These are phyloP conservation scores for Eucalyptus rudis DNA, from an alignment of 345 rosid species.

Conservation along the genomic window DNA sequence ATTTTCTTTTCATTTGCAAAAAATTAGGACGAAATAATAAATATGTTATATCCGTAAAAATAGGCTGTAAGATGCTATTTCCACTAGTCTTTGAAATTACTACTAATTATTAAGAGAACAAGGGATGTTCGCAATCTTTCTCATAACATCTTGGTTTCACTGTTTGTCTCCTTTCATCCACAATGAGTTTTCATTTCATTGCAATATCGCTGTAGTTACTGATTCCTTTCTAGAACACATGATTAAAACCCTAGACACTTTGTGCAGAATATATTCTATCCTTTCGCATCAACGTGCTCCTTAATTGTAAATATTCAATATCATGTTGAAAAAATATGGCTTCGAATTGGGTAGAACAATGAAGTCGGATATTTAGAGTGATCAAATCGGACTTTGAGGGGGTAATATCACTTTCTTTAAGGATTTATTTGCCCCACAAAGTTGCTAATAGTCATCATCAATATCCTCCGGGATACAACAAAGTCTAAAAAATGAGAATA, in stretches of 20 bases:
- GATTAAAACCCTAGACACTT: neutral
- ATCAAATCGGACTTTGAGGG: rapidly evolving
- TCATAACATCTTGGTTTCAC: neutral
- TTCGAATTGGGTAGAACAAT: too few species aligned
- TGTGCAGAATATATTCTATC: too few species aligned
- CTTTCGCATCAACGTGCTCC: neutral
- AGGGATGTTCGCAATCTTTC: neutral
- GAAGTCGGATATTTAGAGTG: too few species aligned
- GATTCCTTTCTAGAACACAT: neutral
- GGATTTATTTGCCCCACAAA: rapidly evolving
- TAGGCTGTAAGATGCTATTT: too few species aligned
- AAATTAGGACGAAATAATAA: neutral
- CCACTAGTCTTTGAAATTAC: neutral
- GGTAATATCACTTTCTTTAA: too few species aligned
- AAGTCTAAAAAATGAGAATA: too few species aligned
- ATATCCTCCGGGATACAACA: too few species aligned
- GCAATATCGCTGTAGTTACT: neutral
- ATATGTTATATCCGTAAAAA: too few species aligned
- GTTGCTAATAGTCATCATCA: rapidly evolving
- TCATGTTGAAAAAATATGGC: too few species aligned
- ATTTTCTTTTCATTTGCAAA: neutral
- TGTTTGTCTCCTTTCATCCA: neutral
- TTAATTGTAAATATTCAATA: neutral
- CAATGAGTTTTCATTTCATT: neutral
- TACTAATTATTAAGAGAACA: neutral